Evolutionary conservation across 1,284 basidiomycete species (phyloP).

Genomic region (Ustilago lituana): DNA sequence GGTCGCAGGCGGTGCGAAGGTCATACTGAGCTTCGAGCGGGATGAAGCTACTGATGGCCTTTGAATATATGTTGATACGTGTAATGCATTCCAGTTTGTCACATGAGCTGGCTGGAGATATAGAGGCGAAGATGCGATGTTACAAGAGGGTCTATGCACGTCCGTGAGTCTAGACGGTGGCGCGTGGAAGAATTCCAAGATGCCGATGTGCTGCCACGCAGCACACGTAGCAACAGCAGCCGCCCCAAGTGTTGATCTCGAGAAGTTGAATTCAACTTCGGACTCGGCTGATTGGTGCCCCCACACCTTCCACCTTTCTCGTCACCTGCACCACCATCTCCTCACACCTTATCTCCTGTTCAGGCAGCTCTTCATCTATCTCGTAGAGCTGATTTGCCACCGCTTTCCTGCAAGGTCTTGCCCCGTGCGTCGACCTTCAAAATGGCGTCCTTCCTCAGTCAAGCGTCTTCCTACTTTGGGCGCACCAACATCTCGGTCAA

Average conservation of each 20-base stretch:
- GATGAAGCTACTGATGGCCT: too few species aligned
- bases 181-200: background rate
- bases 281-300: slow-evolving; percentile 3
- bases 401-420: background rate
- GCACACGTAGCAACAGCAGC: too few species aligned
- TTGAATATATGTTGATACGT: too few species aligned
- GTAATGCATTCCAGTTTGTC: too few species aligned
- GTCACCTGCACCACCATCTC: background rate
- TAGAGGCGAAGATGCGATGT: too few species aligned
- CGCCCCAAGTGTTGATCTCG: slow-evolving; percentile 17
- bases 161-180: too few species aligned
- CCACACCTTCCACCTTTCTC: slow-evolving; percentile 2
- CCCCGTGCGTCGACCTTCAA: background rate
- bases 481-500: slow-evolving; percentile 62
- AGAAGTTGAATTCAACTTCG: slow-evolving; percentile 8
- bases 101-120: too few species aligned
- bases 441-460: slow-evolving; percentile 58
- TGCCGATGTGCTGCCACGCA: slow-evolving; percentile 2
- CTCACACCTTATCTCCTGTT: background rate
- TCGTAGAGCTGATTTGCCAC: background rate
- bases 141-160: too few species aligned
- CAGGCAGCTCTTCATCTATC: too few species aligned
- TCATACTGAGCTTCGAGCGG: too few species aligned
- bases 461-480: slow-evolving; percentile 60
- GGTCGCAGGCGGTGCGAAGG: too few species aligned